Conservation (phyloP, 306 rosid genomes). For the Fragaria nilgerrensis region DNA sequence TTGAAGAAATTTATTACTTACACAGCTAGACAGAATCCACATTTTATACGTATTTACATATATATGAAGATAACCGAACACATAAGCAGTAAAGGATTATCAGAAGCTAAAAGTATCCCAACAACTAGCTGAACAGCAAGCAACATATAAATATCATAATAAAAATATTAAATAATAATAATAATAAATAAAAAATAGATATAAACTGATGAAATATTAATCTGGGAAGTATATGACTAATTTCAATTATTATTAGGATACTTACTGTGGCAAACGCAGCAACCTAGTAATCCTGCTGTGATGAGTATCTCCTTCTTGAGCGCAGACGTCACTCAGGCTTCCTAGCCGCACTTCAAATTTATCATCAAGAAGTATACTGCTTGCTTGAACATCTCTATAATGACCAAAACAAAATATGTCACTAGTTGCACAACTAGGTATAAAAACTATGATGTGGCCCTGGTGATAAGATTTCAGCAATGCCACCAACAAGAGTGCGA, state of each 20-base stretch:
- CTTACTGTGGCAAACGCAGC: constrained; percentile 68
- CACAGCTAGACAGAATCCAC: neutral
- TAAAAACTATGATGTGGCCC: neutral
- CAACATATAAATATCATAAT: neutral
- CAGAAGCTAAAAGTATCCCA: neutral
- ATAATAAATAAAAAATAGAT: neutral
- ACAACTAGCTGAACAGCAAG: constrained; percentile 3
- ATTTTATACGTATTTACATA: neutral
- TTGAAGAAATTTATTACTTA: neutral
- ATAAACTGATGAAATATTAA: neutral
- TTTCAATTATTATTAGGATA: constrained; percentile 12
- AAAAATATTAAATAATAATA: neutral
- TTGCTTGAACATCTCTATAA: constrained; percentile 90
- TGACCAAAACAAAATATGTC: constrained; percentile 30
- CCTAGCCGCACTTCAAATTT: constrained; percentile 94
- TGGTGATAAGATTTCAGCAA: neutral
- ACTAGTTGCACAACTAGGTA: constrained; percentile 17
- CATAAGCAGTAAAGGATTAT: neutral
- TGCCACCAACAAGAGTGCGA: neutral
- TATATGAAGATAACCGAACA: neutral
- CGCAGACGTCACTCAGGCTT: constrained; percentile 71
- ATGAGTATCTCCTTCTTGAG: constrained; percentile 84
- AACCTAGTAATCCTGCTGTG: constrained; percentile 76
- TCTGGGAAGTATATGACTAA: neutral
- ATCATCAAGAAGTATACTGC: constrained; percentile 93